Percentiles rank a stretch among this genome's conserved stretches.
Conservation (phyloP, 2,329 filamentous ascomycete genomes). For the Paraconiothyrium sp. region DNA sequence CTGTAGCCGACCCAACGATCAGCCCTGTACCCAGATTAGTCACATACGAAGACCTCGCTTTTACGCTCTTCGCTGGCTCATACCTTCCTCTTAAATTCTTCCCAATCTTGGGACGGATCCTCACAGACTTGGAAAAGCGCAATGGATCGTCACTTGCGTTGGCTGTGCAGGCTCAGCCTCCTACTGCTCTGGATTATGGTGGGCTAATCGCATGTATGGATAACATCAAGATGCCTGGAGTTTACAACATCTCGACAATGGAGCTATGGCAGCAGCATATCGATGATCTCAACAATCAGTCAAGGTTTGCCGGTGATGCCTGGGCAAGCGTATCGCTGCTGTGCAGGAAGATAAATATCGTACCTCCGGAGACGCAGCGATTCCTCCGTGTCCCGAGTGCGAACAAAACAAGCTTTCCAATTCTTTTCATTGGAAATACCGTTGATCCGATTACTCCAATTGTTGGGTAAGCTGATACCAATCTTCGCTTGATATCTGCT, state of each 20-base stretch:
- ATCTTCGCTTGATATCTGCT: not conserved
- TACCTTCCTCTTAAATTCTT: slow-evolving; percentile 11
- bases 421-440: slow-evolving; percentile 7
- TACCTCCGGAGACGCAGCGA: slow-evolving; percentile 16
- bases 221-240: not conserved
- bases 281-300: not conserved
- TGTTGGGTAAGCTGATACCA: slow-evolving; percentile 1
- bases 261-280: slow-evolving; percentile 8
- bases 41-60: slow-evolving; percentile 24
- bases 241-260: not conserved
- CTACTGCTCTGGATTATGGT: slow-evolving; percentile 5
- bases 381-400: slow-evolving; percentile 9
- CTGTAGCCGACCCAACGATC: not conserved
- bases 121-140: slow-evolving; percentile 23
- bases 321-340: slow-evolving; percentile 2
- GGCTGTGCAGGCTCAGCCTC: not conserved
- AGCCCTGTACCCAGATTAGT: slow-evolving; percentile 17
- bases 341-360: slow-evolving; percentile 7
- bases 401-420: slow-evolving; percentile 8
- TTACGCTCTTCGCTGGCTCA: slow-evolving; percentile 10
- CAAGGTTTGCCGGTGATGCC: not conserved
- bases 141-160: slow-evolving; percentile 11
- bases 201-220: slow-evolving; percentile 10
- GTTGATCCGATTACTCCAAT: slow-evolving; percentile 11
- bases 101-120: slow-evolving; percentile 11